Conservation (phyloP, 73 alveolate species). For the Effrenium voratum region DNA sequence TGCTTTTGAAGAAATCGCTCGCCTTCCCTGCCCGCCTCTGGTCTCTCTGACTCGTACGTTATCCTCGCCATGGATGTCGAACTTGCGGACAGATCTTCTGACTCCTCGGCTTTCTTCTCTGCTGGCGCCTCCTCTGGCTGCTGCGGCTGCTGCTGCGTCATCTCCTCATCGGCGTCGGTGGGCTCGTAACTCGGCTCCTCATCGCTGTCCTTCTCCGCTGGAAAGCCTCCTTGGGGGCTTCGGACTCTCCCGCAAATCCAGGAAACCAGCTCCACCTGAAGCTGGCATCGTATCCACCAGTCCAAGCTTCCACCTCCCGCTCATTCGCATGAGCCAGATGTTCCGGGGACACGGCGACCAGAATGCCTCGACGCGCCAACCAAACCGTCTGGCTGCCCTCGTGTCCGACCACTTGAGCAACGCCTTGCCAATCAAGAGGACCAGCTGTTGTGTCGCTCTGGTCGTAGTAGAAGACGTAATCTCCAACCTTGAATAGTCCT, state of each 20-base stretch:
- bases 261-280: background rate
- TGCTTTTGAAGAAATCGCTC: background rate
- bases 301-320: background rate
- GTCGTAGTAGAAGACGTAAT: conserved; percentile 9
- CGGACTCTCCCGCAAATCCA: background rate
- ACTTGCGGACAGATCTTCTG: background rate
- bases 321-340: background rate
- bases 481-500: background rate
- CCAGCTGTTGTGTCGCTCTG: background rate
- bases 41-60: background rate
- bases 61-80: conserved; percentile 14
- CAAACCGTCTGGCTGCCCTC: conserved; percentile 37
- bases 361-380: background rate
- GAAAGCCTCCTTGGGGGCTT: conserved; percentile 24
- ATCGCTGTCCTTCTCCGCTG: background rate
- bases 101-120: background rate
- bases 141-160: background rate
- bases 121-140: background rate
- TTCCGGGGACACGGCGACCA: conserved; percentile 13
- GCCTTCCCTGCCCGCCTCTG: background rate
- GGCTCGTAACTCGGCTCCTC: background rate
- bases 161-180: background rate
- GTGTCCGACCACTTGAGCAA: conserved; percentile 4
- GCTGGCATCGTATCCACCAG: conserved; percentile 1
- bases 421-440: conserved; percentile 15